These are phyloP conservation scores for Lactarius hengduanensis DNA, from an alignment of 768 basidiomycete genomes.

Conservation along the genomic window DNA sequence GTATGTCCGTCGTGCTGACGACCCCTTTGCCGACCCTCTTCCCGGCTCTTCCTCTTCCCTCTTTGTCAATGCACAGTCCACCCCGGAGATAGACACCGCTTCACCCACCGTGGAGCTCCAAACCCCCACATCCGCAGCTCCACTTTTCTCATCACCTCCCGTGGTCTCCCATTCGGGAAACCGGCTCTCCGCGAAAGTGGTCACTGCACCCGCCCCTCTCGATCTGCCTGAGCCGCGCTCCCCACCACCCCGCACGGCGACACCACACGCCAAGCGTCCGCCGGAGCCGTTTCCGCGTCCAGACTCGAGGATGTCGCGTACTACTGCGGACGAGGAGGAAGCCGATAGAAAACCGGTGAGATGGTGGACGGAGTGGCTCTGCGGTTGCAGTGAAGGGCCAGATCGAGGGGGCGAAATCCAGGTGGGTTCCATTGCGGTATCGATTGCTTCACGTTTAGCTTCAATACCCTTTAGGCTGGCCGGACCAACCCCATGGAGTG, in stretches of 20 bases:
- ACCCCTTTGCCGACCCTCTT: constrained; percentile 55
- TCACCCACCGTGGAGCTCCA: constrained; percentile 17
- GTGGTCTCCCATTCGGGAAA: constrained; percentile 14
- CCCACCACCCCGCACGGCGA: constrained; percentile 47
- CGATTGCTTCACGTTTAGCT: neutral
- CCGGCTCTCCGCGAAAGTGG: constrained; percentile 34
- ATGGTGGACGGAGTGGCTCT: constrained; percentile 90
- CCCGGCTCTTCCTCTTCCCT: constrained; percentile 50
- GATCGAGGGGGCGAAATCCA: constrained; percentile 72
- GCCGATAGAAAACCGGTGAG: constrained; percentile 42
- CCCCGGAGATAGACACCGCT: constrained; percentile 32
- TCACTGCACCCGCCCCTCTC: constrained; percentile 53
- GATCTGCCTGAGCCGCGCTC: constrained; percentile 60
- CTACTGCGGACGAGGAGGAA: constrained; percentile 32
- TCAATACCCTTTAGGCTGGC: constrained; percentile 50
- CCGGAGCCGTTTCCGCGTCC: constrained; percentile 41
- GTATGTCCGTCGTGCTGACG: constrained; percentile 29
- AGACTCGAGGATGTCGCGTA: constrained; percentile 26
- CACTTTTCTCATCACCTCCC: constrained; percentile 23
- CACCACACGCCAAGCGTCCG: constrained; percentile 38
- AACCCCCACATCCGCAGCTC: neutral
- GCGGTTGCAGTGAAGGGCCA: constrained; percentile 73
- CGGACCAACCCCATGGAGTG: constrained; percentile 65
- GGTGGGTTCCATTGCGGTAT: constrained; percentile 40
- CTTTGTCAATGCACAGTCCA: constrained; percentile 39